A percentile compares a stretch with the other conserved stretches of the same genome.
Conservation (phyloP, 176 grass and related monocot genomes). For the Canna indica region DNA sequence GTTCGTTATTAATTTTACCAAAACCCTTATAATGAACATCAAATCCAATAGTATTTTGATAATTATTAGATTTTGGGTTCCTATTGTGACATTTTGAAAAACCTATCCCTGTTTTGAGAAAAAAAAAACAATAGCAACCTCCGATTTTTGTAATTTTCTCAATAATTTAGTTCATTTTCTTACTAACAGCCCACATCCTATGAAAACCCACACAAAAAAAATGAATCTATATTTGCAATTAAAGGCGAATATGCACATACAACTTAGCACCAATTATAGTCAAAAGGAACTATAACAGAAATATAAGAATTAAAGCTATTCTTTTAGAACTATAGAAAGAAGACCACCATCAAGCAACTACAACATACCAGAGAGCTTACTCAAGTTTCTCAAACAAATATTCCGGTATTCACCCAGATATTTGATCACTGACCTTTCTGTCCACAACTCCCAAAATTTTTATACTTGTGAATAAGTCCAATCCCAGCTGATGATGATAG, state of each 20-base stretch:
- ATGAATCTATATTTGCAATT: background rate
- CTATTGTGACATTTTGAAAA: no score
- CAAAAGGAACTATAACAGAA: background rate
- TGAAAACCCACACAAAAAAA: background rate
- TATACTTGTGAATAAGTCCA: background rate
- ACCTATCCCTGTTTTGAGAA: no score
- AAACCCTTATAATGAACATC: no score
- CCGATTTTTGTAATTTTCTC: no score
- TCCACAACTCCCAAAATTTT: background rate
- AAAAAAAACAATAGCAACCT: no score
- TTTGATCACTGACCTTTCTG: background rate
- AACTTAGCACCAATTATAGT: background rate
- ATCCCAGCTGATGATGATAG: background rate
- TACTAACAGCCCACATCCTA: no score
- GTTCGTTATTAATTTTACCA: no score
- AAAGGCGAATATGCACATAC: background rate
- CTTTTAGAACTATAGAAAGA: background rate
- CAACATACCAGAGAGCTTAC: background rate
- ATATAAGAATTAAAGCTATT: background rate
- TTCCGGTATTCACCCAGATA: background rate
- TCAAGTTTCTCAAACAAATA: background rate
- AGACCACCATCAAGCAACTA: background rate
- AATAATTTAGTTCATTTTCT: no score
- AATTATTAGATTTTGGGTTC: no score
- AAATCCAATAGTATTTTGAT: no score